Evolutionary conservation across 306 rosid genomes (phyloP).

Genomic region (Sphenostylis stenocarpa): DNA sequence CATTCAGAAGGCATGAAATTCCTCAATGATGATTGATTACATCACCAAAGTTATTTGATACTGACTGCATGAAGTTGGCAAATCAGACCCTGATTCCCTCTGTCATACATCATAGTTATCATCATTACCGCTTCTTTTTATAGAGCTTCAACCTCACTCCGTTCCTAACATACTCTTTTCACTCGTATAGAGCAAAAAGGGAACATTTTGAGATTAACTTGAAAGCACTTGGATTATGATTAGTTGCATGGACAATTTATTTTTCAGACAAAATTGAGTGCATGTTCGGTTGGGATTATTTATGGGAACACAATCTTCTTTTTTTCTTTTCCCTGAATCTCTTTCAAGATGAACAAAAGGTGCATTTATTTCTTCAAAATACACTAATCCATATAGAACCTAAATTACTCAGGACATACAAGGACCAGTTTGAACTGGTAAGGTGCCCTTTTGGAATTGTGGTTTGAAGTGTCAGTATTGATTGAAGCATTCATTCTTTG

Average conservation of each 20-base stretch:
- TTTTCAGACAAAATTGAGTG: constrained; percentile 10
- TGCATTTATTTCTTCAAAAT: background rate
- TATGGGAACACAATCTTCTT: background rate
- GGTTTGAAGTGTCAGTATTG: background rate
- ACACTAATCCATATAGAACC: background rate
- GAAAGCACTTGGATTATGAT: background rate
- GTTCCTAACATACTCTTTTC: background rate
- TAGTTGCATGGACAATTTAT: background rate
- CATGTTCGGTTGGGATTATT: background rate
- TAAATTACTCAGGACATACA: background rate
- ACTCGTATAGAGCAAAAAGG: constrained; percentile 9
- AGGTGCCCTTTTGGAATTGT: background rate
- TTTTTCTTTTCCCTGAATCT: background rate
- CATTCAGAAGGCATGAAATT: constrained; percentile 73
- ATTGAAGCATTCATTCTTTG: background rate
- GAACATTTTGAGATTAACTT: background rate
- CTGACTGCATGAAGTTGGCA: constrained; percentile 6
- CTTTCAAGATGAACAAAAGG: background rate
- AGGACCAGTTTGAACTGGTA: background rate
- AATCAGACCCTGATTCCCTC: background rate
- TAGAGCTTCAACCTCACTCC: background rate
- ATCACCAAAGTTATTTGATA: constrained; percentile 19
- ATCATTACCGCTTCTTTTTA: background rate
- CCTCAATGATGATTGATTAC: constrained; percentile 22
- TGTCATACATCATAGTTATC: constrained; percentile 1